A percentile compares a stretch with the other conserved stretches of the same genome.
These are phyloP conservation scores for Metrosideros polymorpha DNA, from an alignment of 441 rosid genomes.

Conservation along the genomic window DNA sequence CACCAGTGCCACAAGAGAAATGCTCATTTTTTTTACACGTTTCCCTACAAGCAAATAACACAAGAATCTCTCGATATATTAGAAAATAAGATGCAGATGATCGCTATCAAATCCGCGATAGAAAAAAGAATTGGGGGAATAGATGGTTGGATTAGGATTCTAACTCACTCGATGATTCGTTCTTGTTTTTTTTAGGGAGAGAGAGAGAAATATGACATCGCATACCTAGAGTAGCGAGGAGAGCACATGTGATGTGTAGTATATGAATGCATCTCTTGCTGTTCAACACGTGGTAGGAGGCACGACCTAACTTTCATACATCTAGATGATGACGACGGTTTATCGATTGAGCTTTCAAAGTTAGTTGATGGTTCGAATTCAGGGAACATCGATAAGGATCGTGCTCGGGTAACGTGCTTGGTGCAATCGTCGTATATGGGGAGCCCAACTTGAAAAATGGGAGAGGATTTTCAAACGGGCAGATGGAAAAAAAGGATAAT, in stretches of 20 bases:
- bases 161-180: background rate
- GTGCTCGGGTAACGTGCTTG: background rate
- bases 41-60: background rate
- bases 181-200: background rate
- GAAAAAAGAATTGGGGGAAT: background rate
- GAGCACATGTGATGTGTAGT: background rate
- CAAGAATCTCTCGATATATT: background rate
- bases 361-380: background rate
- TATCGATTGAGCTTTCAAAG: background rate
- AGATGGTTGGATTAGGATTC: background rate
- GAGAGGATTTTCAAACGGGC: background rate
- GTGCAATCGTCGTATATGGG: background rate
- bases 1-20: background rate
- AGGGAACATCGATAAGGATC: background rate
- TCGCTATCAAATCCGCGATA: background rate
- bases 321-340: background rate
- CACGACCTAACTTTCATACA: background rate
- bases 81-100: background rate
- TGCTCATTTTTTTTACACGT: background rate
- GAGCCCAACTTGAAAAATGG: background rate
- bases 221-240: background rate
- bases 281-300: background rate
- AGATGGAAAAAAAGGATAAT: background rate
- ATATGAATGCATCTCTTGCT: background rate
- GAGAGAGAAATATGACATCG: background rate